These are phyloP conservation scores for Bjerkandera adusta DNA, from an alignment of 1,284 basidiomycete species.

Conservation along the genomic window DNA sequence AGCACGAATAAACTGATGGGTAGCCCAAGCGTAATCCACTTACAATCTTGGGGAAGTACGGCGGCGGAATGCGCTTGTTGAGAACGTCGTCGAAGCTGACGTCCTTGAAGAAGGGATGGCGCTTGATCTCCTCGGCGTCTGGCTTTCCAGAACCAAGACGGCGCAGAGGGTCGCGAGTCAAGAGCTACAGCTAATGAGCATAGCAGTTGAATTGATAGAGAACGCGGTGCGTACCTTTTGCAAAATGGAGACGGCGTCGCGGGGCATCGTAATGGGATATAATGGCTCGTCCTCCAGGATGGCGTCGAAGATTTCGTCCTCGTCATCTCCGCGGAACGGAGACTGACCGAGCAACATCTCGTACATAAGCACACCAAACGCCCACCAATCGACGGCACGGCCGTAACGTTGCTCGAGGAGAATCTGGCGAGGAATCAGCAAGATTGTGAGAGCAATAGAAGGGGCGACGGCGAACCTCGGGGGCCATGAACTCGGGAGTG, in stretches of 20 bases:
- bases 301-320: constrained; percentile 99
- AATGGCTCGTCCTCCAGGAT: constrained; percentile 98
- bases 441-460: neutral
- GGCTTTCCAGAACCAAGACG: constrained; percentile 93
- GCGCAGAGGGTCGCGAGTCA: constrained; percentile 90
- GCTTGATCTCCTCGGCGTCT: constrained; percentile 97
- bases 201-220: neutral
- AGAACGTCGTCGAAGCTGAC: constrained; percentile 96
- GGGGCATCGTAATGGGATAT: constrained; percentile 99
- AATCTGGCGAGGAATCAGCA: constrained; percentile 55
- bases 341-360: constrained; percentile 99
- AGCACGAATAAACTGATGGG: constrained; percentile 10
- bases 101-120: constrained; percentile 98
- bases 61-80: constrained; percentile 94
- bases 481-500: constrained; percentile 99
- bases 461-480: constrained; percentile 66
- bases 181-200: constrained; percentile 51
- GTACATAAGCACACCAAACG: constrained; percentile 97
- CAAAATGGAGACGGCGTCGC: constrained; percentile 93
- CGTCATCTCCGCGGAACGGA: constrained; percentile 98
- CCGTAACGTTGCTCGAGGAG: constrained; percentile 97
- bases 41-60: constrained; percentile 96
- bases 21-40: constrained; percentile 31
- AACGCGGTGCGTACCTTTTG: constrained; percentile 78
- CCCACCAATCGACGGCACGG: constrained; percentile 99